Base-by-base conservation (phyloP, 1,139 yeast genomes). In the Taphrina flavorubra region DNA sequence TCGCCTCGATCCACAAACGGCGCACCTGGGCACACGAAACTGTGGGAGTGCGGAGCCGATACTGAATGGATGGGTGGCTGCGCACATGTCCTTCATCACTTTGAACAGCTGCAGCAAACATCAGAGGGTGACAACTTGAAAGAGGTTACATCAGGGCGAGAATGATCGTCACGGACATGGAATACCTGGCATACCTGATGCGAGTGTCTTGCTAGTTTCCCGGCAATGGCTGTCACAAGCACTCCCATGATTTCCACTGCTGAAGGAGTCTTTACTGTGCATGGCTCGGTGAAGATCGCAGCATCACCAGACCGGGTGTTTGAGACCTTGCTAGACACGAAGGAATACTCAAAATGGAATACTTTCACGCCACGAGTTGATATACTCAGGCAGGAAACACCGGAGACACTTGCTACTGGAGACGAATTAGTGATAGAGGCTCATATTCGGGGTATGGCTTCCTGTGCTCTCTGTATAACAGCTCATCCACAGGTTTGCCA, bases 261-360 rank as follows among this genome's bases (percentile, higher is more conserved):
- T 8, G 53, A 58, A 58, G 62, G 62, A 6, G 62, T 58, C 25
- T 58, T 58, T 20, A 58, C 62, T 11, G 34, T 58, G 18, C 44
- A 58, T 13, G 31, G 42, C 53, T 42, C 53, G 14, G 14, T 34
- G 8, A 20, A 44, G 53, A 58, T 58, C 6, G 14, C 18, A 8
- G 53, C 20, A 5, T 25, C 53, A 5, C 53, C 62, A 11, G 42
- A 11, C 16, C 11, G 2, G 8, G 42, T 34, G 16, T 58, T 58
- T 14, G 25, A 37, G 25, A 20, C 7, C 6, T 18, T 58, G 10
- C 53, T 42, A 6, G 53, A 58, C 14, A 20, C 44, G 7, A 8
- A 1, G 13, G 25, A 10, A 6, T 58, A 58, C 31, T 18, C 16
- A 39, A 14, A 42, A 37, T 58, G 62, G 62, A 58, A 58, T 39